Evolutionary conservation across 805 yeast genomes (phyloP).

Genomic region (Grigorovia humatica): DNA sequence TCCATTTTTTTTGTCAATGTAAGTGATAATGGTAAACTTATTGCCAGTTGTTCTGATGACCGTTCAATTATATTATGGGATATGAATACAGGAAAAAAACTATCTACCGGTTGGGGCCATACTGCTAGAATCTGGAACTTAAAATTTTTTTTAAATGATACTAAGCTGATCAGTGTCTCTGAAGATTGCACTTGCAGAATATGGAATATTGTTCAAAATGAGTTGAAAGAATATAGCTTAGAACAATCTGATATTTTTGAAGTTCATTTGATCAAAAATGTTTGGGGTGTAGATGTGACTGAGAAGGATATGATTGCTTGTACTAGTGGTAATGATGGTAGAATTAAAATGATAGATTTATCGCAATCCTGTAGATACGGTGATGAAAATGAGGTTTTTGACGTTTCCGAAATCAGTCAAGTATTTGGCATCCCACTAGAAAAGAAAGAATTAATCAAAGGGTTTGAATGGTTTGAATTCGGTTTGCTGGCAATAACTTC

Average conservation of each 20-base stretch:
- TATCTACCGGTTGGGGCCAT: constrained; percentile 94
- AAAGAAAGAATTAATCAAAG: constrained; percentile 51
- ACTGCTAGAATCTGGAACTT: constrained; percentile 88
- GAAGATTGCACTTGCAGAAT: constrained; percentile 81
- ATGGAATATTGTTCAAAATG: constrained; percentile 44
- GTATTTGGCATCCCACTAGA: constrained; percentile 22
- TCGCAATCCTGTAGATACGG: constrained; percentile 22
- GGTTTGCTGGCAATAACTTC: constrained; percentile 50
- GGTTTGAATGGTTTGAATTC: constrained; percentile 39
- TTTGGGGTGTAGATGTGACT: constrained; percentile 68
- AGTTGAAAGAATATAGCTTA: constrained; percentile 7
- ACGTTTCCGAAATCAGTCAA: constrained; percentile 28
- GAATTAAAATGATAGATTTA: constrained; percentile 54
- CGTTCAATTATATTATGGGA: constrained; percentile 76
- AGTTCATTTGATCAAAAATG: constrained; percentile 74
- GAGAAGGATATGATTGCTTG: constrained; percentile 41
- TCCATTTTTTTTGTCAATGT: constrained; percentile 75
- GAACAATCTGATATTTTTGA: constrained; percentile 37
- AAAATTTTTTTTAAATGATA: constrained; percentile 38
- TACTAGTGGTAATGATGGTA: constrained; percentile 93
- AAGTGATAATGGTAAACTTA: constrained; percentile 41
- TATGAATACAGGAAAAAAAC: constrained; percentile 41
- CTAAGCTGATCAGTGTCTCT: constrained; percentile 51
- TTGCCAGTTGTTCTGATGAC: constrained; percentile 88
- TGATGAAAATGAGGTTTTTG: constrained; percentile 21